Evolutionary conservation across 345 rosid species (phyloP).

Genomic region (Zanthoxylum bungeanum): DNA sequence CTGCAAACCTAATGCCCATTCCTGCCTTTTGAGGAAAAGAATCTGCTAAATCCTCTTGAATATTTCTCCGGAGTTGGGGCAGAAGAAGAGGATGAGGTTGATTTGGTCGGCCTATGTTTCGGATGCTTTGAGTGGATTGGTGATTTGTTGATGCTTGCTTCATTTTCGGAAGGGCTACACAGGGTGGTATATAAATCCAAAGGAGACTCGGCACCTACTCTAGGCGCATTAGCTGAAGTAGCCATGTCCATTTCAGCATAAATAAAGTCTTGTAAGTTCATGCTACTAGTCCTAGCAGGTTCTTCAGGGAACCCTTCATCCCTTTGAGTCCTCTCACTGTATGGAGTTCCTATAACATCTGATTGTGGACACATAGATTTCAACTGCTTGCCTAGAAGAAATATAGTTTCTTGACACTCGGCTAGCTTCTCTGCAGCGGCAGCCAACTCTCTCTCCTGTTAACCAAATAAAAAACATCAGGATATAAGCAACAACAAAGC

Average conservation of each 20-base stretch:
- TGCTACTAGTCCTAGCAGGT: slow-evolving; percentile 37
- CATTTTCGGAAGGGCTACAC: slow-evolving; percentile 53
- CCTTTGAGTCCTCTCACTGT: slow-evolving; percentile 40
- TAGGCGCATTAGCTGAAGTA: slow-evolving; percentile 22
- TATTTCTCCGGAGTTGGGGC: slow-evolving; percentile 69
- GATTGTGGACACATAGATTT: slow-evolving; percentile 75
- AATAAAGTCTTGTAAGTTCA: slow-evolving; percentile 34
- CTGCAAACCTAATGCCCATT: slow-evolving; percentile 32
- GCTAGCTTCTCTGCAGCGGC: slow-evolving; percentile 94
- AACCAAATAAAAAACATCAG: not conserved
- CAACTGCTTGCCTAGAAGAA: slow-evolving; percentile 89
- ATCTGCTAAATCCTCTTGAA: slow-evolving; percentile 77
- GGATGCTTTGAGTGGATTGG: slow-evolving; percentile 44
- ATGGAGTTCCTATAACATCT: slow-evolving; percentile 44
- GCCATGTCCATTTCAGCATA: slow-evolving; percentile 31
- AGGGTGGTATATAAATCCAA: slow-evolving; percentile 31
- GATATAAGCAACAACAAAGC: not conserved
- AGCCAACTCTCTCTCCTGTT: slow-evolving; percentile 74
- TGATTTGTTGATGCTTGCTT: slow-evolving; percentile 43
- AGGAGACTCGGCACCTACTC: slow-evolving; percentile 41
- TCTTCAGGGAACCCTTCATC: slow-evolving; percentile 37
- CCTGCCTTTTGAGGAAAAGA: slow-evolving; percentile 90
- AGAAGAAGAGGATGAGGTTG: slow-evolving; percentile 49
- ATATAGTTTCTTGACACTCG: slow-evolving; percentile 95
- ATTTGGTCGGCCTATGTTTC: slow-evolving; percentile 57